Evolutionary conservation across 306 rosid genomes (phyloP), one percentile per base, ranked within the genome.

Genomic region (Corylus avellana): DNA sequence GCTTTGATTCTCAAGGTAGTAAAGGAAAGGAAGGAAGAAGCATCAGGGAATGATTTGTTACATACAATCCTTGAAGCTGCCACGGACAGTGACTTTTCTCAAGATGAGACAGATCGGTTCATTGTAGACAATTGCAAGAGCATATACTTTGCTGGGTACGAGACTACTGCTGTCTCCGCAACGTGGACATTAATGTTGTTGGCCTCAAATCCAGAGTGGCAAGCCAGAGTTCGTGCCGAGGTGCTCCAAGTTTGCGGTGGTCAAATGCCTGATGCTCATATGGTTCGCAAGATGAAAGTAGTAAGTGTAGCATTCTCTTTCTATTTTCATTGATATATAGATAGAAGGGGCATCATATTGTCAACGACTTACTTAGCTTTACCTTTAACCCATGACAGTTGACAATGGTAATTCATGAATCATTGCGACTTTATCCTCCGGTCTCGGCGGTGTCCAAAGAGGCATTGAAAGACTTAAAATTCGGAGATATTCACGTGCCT

Each of bases 191-290:
- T 88, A 73, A 84, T 88, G 84, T 66, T 85, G 62, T 42, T 85
- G 61, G 91, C 89, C 70, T 69, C 80, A 73, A 83, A 85, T 58
- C 91, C 82, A 61, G 80, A 69, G 6, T 88, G 91, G 89, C 91
- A 83, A 35, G 66, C 74, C 11, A 84, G 86, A 12, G 86, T 77
- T 57, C 86, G 87, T 0, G 74, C 79, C 7, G 82, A 88, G 84
- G 83, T 64, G 17, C 25, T 48, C 2, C 64, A 85, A 70, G 72
- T 81, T 59, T 85, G 87, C 69, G 56, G 25, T 2, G 83, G 70
- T 16, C 66, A 49, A 5, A 57, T 32, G 18, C 91, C 83, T 8
- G 77, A 83, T 62, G 44, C 13, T 48, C 75, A 76, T 51, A 81
- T 83, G 87, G 78, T 88, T 42, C 67, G 72, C 62, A 81, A 88